phyloP scores from a whole-genome alignment of 2,329 filamentous ascomycete species.

The Diaporthe velutina region DNA sequence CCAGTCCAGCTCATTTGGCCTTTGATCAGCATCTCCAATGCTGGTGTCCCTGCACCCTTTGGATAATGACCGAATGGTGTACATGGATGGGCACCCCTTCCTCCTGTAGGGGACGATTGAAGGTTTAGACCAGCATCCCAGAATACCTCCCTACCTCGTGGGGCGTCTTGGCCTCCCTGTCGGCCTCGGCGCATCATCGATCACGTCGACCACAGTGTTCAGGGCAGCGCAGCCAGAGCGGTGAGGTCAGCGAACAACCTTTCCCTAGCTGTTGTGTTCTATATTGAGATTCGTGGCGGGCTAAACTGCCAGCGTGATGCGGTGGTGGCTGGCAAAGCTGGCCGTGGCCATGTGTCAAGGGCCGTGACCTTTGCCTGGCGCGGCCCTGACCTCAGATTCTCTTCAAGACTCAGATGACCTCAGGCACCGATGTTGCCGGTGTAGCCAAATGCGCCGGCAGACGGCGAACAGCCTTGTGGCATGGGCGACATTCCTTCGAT shows the following conservation, averaged over 20 bases:
- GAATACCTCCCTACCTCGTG: conserved; percentile 27
- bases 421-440: conserved; percentile 11
- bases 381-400: conserved; percentile 3
- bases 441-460: background rate
- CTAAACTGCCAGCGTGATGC: too few relatives aligned
- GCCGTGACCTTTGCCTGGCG: background rate
- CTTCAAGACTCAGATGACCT: background rate
- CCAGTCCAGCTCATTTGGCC: background rate
- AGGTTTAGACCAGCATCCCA: conserved; percentile 16
- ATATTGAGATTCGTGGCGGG: conserved; percentile 21
- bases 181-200: conserved; percentile 19
- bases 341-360: background rate
- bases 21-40: background rate
- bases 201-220: background rate
- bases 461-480: conserved; percentile 19
- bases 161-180: background rate
- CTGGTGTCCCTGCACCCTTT: background rate
- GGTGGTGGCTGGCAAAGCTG: conserved; percentile 7
- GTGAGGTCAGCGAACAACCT: conserved; percentile 8
- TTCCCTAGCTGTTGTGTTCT: conserved; percentile 18
- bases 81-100: conserved; percentile 14
- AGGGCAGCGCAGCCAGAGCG: background rate
- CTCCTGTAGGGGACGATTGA: conserved; percentile 18
- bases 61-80: background rate
- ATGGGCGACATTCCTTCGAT: conserved; percentile 22